Evolutionary conservation across 1,284 basidiomycete genomes (phyloP), one percentile per base, ranked within the genome.

Genomic region (Boletus mariae): DNA sequence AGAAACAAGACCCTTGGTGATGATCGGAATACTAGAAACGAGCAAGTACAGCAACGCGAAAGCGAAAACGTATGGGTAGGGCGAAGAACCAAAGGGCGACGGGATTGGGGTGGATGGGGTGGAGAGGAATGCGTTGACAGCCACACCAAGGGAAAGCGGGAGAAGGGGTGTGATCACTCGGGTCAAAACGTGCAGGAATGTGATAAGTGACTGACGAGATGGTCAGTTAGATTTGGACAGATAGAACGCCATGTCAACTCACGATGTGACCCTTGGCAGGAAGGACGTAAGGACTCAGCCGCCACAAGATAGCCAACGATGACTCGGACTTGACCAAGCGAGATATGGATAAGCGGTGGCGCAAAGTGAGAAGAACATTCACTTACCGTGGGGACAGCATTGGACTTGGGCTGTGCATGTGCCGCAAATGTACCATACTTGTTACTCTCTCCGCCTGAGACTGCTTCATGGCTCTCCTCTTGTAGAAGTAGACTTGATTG

Each of bases 91-190:
- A 57, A 68, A n/a, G 9, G 61, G 61, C 2, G 47, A 44, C 3
- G 57, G 58, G 12, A 65, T 58, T 1, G 65, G 59, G 3, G 41
- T 37, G 12, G 51, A 40, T 15, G 65, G 38, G 8, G 57, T 51
- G 6, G 66, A 51, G n/a, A 87, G 79, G 48, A 91, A 77, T 29
- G 80, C 71, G 26, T 73, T 70, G 32, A 96, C 76, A 20, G 94
- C 74, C 45, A 80, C 70, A 8, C 88, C 90, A 29, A 95, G 80
- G 1, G 84, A 79, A 52, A 87, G 74, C 0, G 94, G 94, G 45
- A 91, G 75, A 8, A 83, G 72, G 35, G 87, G 71, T 63, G 90
- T 94, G 60, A 95, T 80, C 35, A 86, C 68, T 15, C 93, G 87
- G n/a, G 86, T 89, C 31, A 89, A 60, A 23, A 87, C 58, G 34